A percentile compares a stretch with the other conserved stretches of the same genome.
Conservation (phyloP, 768 basidiomycete genomes). For the Psilocybe subaeruginosa region DNA sequence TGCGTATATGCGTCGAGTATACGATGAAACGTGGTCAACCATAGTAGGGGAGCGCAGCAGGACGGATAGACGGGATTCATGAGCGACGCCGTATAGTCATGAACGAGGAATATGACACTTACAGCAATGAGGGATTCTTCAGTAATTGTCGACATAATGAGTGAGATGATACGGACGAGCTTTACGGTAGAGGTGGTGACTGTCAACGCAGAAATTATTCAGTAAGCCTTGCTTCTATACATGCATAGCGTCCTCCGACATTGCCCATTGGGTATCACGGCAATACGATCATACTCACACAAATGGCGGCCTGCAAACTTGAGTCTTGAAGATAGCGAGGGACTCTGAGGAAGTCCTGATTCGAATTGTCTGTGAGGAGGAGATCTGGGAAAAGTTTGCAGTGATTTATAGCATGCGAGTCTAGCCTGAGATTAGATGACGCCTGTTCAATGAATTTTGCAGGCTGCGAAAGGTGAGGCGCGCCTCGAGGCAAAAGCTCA, state of each 20-base stretch:
- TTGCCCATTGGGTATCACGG: background rate
- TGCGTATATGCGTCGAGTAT: background rate
- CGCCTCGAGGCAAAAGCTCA: slow-evolving; percentile 49
- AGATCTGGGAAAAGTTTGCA: slow-evolving; percentile 17
- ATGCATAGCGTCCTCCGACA: background rate
- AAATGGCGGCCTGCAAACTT: background rate
- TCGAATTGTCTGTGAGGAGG: background rate
- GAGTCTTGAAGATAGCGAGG: no score
- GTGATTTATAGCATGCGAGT: slow-evolving; percentile 21
- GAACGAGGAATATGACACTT: slow-evolving; percentile 7
- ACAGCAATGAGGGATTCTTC: slow-evolving; percentile 20
- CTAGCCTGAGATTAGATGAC: slow-evolving; percentile 25
- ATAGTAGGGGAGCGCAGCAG: background rate
- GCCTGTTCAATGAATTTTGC: slow-evolving; percentile 27
- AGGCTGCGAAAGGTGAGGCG: slow-evolving; percentile 40
- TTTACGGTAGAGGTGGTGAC: background rate
- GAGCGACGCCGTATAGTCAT: background rate
- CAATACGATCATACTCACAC: background rate
- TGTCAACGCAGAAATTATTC: background rate
- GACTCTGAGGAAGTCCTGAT: no score
- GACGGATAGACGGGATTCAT: background rate
- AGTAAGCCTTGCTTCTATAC: background rate
- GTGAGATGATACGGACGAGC: background rate
- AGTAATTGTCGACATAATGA: slow-evolving; percentile 11
- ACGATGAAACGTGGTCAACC: background rate